Evolutionary conservation across 2,329 filamentous ascomycete genomes (phyloP), one percentile per base, ranked within the genome.

Genomic region (Helminthosporium solani): DNA sequence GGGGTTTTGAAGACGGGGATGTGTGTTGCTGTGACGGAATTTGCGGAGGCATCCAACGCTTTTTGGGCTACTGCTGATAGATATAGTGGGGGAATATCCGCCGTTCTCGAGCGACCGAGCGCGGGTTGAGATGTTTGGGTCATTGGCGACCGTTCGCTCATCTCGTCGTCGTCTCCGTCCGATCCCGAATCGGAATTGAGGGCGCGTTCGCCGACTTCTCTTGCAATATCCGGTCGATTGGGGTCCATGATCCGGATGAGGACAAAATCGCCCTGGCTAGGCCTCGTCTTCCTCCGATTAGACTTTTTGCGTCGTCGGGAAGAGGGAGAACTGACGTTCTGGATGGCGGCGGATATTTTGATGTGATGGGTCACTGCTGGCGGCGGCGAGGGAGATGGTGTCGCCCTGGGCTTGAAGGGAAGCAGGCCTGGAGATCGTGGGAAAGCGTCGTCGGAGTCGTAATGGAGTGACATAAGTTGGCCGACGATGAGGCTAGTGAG

Each of bases 161-260:
- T 63, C 15, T 64, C 70, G 50, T 75, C 73, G 51, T 74, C 72
- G 36, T 75, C 71, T 12, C 70, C 64, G 45, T 73, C 74, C 2
- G 70, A 72, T 18, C 77, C 74, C 33, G 68, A 72, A 20, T 64
- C 65, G 2, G 69, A 71, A 31, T 69, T 67, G 38, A 87, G 72
- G 18, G 80, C 75, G 53, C 76, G 66, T 51, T 73, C 71, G 52
- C 77, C 79, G 46, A 82, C 85, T 61, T 72, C 64, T 54, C 71
- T 72, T 47, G 84, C 84, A 61, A 89, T 79, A 40, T 90, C 84
- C 40, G 80, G 83, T 55, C 76, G 75, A 61, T 83, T 82, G 60
- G 83, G 82, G 57, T 75, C 81, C 73, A 91, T 78, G 66, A 78
- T 75, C 46, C 74, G 71, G 52, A 92, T 78, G 67, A 92, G 76